These are phyloP conservation scores for Ophiobolus disseminans DNA, from an alignment of 2,329 filamentous ascomycete genomes.

Conservation along the genomic window DNA sequence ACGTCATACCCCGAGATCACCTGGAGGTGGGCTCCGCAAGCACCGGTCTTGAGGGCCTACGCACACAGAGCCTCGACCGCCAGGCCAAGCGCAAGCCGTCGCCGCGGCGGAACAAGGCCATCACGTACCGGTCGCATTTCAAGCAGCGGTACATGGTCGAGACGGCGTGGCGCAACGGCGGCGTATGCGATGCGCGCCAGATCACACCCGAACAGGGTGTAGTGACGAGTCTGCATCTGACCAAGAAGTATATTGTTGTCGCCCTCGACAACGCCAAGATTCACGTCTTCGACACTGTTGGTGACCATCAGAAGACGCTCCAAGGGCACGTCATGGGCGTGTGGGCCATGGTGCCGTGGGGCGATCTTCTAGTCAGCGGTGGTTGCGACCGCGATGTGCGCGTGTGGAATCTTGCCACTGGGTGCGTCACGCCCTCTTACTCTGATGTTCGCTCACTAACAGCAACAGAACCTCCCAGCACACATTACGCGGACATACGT, in stretches of 20 bases:
- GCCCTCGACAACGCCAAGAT: constrained; percentile 98
- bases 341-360: constrained; percentile 99
- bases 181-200: constrained; percentile 80
- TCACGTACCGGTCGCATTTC: constrained; percentile 94
- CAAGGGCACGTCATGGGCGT: constrained; percentile 99
- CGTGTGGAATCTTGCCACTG: constrained; percentile 94
- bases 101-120: constrained; percentile 65
- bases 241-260: constrained; percentile 95
- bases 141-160: constrained; percentile 98
- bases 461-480: constrained; percentile 36
- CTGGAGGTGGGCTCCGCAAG: constrained; percentile 48
- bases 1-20: constrained; percentile 32
- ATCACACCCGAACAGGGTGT: constrained; percentile 97
- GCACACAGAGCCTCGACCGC: constrained; percentile 65
- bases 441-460: constrained; percentile 12
- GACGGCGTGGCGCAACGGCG: constrained; percentile 93
- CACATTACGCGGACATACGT: constrained; percentile 91
- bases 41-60: constrained; percentile 56
- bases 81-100: constrained; percentile 45
- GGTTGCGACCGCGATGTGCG: constrained; percentile 96
- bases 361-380: constrained; percentile 91
- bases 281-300: constrained; percentile 94
- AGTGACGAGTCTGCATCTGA: constrained; percentile 93
- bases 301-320: constrained; percentile 84
- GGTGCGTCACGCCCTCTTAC: constrained; percentile 63